These are phyloP conservation scores for Telopea speciosissima DNA, from an alignment of 177 flowering plant genomes.

Conservation along the genomic window DNA sequence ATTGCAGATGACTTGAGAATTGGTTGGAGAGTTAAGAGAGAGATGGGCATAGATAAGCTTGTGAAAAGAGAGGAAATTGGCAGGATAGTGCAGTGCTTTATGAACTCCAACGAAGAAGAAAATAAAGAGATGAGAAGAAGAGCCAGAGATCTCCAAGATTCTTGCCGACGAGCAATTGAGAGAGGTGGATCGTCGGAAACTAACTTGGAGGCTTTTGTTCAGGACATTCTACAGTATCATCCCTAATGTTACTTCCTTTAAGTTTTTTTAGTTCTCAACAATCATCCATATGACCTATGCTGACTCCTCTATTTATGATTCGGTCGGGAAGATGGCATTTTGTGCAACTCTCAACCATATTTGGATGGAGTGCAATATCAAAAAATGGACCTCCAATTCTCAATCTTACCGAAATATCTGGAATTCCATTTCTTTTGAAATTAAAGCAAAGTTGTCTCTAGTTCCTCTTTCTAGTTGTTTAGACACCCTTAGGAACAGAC, in stretches of 20 bases:
- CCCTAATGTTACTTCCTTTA: neutral
- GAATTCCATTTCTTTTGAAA: no score
- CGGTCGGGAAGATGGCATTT: no score
- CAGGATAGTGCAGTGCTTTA: conserved; percentile 21
- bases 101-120: conserved; percentile 28
- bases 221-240: conserved; percentile 4
- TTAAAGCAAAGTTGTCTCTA: no score
- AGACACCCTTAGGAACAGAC: no score
- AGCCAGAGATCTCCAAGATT: conserved; percentile 15
- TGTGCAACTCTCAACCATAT: no score
- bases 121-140: conserved; percentile 24
- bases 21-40: conserved; percentile 30
- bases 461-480: no score
- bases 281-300: no score
- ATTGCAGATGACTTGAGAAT: conserved; percentile 57
- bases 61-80: conserved; percentile 31
- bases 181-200: conserved; percentile 26
- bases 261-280: no score
- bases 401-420: no score
- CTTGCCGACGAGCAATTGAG: conserved; percentile 12
- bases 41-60: conserved; percentile 11
- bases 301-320: no score
- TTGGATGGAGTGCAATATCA: no score
- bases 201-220: conserved; percentile 13
- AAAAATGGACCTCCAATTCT: no score